Evolutionary conservation across 305 asterid genomes (phyloP).

Genomic region (Nicotiana rustica): DNA sequence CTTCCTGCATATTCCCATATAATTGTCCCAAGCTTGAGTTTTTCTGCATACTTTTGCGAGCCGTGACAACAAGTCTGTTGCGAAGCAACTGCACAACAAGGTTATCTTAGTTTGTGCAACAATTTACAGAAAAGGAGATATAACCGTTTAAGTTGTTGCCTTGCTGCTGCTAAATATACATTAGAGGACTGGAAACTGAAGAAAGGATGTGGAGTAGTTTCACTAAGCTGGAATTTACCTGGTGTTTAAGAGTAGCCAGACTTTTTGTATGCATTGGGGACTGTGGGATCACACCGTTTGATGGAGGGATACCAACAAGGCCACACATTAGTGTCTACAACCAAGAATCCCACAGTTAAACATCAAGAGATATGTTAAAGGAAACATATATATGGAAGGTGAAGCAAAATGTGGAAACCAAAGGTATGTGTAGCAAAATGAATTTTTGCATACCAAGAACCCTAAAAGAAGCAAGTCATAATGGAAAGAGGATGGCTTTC

Average conservation of each 20-base stretch:
- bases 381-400: background rate
- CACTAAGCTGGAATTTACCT: constrained; percentile 50
- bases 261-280: constrained; percentile 97
- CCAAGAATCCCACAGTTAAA: constrained; percentile 16
- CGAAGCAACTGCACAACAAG: constrained; percentile 66
- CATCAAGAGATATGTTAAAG: background rate
- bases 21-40: constrained; percentile 83
- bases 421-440: constrained; percentile 2
- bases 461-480: constrained; percentile 84
- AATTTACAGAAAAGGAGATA: background rate
- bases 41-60: constrained; percentile 68
- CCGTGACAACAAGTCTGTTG: constrained; percentile 72
- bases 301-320: constrained; percentile 87
- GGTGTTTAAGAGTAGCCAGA: constrained; percentile 94
- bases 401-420: background rate
- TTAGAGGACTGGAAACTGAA: background rate
- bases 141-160: background rate
- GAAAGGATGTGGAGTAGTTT: background rate
- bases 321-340: constrained; percentile 88
- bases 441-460: constrained; percentile 63
- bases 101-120: background rate
- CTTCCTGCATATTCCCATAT: constrained; percentile 93
- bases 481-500: constrained; percentile 91
- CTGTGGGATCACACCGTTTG: constrained; percentile 94
- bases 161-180: background rate